Evolutionary conservation across 2,329 filamentous ascomycete genomes (phyloP).

Genomic region (Achaetomium macrosporum): DNA sequence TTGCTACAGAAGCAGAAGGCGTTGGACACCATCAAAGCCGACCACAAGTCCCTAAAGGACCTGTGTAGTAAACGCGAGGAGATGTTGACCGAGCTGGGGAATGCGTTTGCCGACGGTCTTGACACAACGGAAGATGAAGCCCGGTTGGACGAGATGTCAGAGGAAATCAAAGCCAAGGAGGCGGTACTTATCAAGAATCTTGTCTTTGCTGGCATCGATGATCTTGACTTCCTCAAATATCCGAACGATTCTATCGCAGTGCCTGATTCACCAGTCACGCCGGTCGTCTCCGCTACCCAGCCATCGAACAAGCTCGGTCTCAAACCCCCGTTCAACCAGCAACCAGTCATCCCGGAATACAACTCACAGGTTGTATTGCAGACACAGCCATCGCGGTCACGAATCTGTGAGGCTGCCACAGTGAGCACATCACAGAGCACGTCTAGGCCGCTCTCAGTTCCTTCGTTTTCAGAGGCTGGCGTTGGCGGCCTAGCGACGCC

Average conservation of each 20-base stretch:
- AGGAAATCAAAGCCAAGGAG: constrained; percentile 41
- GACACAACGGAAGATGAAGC: constrained; percentile 49
- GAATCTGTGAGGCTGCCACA: background rate
- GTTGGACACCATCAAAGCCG: constrained; percentile 36
- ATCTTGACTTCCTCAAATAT: constrained; percentile 34
- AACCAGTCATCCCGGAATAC: constrained; percentile 28
- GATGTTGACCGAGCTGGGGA: constrained; percentile 41
- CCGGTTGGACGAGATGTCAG: constrained; percentile 43
- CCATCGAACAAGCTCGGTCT: constrained; percentile 28
- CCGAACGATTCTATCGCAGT: constrained; percentile 26
- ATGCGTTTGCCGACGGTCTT: constrained; percentile 45
- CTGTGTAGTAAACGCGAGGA: constrained; percentile 41
- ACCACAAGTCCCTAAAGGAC: constrained; percentile 38
- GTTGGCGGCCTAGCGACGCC: background rate
- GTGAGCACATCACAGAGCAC: background rate
- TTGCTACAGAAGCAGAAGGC: constrained; percentile 42
- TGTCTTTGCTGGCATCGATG: constrained; percentile 41
- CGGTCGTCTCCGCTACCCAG: constrained; percentile 43
- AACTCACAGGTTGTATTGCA: constrained; percentile 47
- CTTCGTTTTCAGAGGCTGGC: background rate
- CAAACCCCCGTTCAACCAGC: constrained; percentile 30
- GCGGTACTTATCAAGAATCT: constrained; percentile 37
- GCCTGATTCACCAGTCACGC: constrained; percentile 24
- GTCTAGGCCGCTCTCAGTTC: background rate
- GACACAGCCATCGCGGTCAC: constrained; percentile 25